Conservation (phyloP, 352 stramenopile genomes). For the Pythium dissimile region DNA sequence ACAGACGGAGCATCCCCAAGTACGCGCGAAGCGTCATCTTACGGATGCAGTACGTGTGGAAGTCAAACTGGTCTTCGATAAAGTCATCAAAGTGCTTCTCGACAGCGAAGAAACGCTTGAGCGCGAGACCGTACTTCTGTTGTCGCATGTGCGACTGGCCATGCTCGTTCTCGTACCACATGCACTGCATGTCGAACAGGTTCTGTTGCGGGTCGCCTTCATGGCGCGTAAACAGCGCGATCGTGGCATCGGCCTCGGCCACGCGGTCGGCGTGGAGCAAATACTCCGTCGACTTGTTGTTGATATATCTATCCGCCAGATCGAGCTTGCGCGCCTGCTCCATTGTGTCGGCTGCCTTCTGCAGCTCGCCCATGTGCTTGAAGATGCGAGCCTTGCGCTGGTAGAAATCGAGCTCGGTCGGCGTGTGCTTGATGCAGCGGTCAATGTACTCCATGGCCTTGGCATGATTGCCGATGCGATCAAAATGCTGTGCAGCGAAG, state of each 20-base stretch:
- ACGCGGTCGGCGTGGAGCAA: constrained; percentile 92
- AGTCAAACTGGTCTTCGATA: constrained; percentile 98
- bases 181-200: constrained; percentile 98
- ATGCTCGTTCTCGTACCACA: constrained; percentile 97
- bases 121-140: constrained; percentile 70
- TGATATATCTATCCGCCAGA: constrained; percentile 97
- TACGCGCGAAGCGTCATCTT: constrained; percentile 98
- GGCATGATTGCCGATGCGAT: constrained; percentile 82
- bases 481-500: constrained; percentile 90
- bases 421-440: constrained; percentile 91
- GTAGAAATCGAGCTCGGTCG: constrained; percentile 92
- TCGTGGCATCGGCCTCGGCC: constrained; percentile 91
- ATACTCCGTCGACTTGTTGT: constrained; percentile 98
- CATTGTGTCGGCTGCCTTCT: constrained; percentile 89
- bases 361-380: constrained; percentile 92
- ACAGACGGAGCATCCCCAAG: constrained; percentile 92
- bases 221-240: constrained; percentile 96
- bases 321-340: constrained; percentile 93
- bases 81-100: constrained; percentile 98
- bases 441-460: constrained; percentile 91
- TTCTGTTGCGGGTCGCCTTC: constrained; percentile 96
- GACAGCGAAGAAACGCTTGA: constrained; percentile 95
- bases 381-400: constrained; percentile 92
- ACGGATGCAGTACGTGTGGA: constrained; percentile 98
- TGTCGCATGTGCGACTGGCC: constrained; percentile 58